These are phyloP conservation scores for Leptographium wingfieldii DNA, from an alignment of 2,329 filamentous ascomycete species.

Conservation along the genomic window DNA sequence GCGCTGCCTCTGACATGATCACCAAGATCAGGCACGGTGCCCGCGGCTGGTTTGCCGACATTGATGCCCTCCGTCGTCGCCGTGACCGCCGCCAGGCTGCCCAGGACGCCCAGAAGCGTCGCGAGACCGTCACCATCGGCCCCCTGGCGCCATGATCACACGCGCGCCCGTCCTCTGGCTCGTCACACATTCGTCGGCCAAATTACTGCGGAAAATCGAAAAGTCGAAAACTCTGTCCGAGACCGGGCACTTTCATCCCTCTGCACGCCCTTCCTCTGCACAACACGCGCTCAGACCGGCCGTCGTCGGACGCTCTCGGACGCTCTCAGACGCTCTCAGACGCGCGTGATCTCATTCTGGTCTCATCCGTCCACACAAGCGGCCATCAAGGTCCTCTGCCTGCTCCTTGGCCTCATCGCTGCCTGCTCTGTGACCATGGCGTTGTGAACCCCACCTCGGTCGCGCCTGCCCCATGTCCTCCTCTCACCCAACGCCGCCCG, in stretches of 20 bases:
- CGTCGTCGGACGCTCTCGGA: neutral
- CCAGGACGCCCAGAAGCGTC: constrained; percentile 30
- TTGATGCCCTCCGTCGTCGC: constrained; percentile 40
- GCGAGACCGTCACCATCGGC: constrained; percentile 44
- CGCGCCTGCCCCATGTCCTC: neutral
- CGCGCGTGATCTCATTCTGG: neutral
- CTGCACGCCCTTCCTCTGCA: neutral
- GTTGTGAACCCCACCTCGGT: neutral
- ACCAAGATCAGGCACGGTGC: constrained; percentile 82
- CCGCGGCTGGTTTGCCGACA: constrained; percentile 44
- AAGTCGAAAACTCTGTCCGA: neutral
- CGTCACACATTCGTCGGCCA: no score
- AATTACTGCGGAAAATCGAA: no score
- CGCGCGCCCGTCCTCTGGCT: neutral
- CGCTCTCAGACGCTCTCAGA: neutral
- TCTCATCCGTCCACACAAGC: neutral
- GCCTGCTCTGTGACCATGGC: neutral
- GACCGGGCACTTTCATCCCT: neutral
- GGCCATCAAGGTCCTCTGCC: neutral
- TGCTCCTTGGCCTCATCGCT: neutral
- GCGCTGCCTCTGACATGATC: constrained; percentile 79
- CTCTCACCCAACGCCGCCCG: neutral
- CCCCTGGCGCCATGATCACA: constrained; percentile 19
- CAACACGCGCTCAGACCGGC: neutral
- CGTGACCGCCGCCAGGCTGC: constrained; percentile 26